phyloP scores from a whole-genome alignment of 129 eudicot genomes.

The Sambucus nigra region DNA sequence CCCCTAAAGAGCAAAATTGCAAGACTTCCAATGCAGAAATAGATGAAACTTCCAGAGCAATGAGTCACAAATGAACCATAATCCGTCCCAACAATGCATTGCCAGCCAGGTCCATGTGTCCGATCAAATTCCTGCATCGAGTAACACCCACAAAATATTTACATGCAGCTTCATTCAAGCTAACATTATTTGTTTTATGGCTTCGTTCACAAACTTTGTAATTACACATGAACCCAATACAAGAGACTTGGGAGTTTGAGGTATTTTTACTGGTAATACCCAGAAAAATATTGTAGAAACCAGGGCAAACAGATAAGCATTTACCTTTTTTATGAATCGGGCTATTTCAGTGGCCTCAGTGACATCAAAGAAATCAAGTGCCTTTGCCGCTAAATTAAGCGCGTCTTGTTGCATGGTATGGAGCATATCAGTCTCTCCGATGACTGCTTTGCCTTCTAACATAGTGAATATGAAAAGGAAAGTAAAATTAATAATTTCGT shows the following conservation, averaged over 20 bases:
- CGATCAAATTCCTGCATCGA: slow-evolving; percentile 65
- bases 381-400: slow-evolving; percentile 74
- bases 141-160: background rate
- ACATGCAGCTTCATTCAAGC: too few relatives aligned
- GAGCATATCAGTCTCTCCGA: slow-evolving; percentile 85
- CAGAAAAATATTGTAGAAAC: too few relatives aligned
- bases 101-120: slow-evolving; percentile 80
- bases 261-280: too few relatives aligned
- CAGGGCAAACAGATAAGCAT: too few relatives aligned
- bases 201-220: too few relatives aligned
- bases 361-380: slow-evolving; percentile 84
- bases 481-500: background rate
- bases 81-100: slow-evolving; percentile 88
- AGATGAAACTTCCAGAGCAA: slow-evolving; percentile 74
- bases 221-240: too few relatives aligned
- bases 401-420: slow-evolving; percentile 75
- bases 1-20: slow-evolving; percentile 78
- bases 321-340: slow-evolving; percentile 70
- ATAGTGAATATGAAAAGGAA: slow-evolving; percentile 26
- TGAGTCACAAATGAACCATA: slow-evolving; percentile 97
- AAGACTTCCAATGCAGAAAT: slow-evolving; percentile 70
- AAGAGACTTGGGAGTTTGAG: too few relatives aligned
- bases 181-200: too few relatives aligned
- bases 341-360: slow-evolving; percentile 80
- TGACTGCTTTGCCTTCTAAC: slow-evolving; percentile 85